Evolutionary conservation across 495 filamentous ascomycete genomes (phyloP).

Genomic region (Neurospora sp.): DNA sequence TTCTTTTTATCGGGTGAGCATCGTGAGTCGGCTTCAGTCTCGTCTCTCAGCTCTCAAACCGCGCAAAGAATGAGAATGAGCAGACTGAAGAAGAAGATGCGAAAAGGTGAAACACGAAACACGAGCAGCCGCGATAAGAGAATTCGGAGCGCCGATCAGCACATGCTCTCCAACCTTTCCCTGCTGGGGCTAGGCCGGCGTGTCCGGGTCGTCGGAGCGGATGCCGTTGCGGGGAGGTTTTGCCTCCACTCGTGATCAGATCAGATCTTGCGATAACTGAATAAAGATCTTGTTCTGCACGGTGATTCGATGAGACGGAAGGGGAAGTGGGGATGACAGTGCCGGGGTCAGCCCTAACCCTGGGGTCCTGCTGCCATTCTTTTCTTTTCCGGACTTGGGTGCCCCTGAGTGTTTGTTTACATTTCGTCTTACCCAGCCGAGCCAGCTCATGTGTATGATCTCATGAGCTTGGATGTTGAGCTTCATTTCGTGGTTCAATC

Average conservation of each 20-base stretch:
- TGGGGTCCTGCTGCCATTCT: background rate
- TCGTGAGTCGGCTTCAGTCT: background rate
- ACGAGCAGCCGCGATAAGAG: background rate
- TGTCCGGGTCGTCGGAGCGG: background rate
- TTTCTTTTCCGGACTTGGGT: background rate
- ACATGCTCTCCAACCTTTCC: background rate
- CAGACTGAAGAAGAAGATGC: background rate
- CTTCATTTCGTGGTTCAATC: background rate
- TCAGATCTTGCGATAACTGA: background rate
- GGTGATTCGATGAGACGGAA: background rate
- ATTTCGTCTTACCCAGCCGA: background rate
- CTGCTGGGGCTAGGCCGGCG: background rate
- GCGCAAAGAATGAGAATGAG: background rate
- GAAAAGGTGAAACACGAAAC: background rate
- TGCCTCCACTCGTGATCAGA: background rate
- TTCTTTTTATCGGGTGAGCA: background rate
- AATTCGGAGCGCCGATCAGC: background rate
- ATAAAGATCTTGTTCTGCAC: background rate
- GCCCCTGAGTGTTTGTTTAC: background rate
- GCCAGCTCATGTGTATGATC: background rate
- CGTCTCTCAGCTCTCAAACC: background rate
- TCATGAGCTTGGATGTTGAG: background rate
- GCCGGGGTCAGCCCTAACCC: background rate
- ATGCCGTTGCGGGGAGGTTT: background rate
- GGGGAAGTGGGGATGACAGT: background rate